These are phyloP conservation scores for Ascocoryne sarcoides DNA, from an alignment of 2,329 filamentous ascomycete species.

Conservation along the genomic window DNA sequence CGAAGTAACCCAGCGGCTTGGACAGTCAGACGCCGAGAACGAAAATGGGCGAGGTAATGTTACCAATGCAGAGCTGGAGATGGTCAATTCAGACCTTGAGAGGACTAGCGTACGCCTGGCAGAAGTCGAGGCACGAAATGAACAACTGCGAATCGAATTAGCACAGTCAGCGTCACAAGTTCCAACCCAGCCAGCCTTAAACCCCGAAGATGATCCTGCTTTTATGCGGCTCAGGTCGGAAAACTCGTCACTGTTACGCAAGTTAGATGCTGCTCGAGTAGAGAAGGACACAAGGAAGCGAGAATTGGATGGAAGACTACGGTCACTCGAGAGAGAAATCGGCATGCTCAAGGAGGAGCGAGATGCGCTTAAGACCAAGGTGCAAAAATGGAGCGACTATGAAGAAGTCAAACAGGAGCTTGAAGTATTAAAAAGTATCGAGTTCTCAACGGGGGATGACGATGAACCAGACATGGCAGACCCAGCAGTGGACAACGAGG, in stretches of 20 bases:
- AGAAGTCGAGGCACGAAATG: conserved; percentile 88
- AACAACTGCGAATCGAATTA: conserved; percentile 82
- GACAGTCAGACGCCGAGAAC: conserved; percentile 55
- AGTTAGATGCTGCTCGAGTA: conserved; percentile 72
- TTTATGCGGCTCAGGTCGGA: conserved; percentile 86
- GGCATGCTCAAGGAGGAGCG: conserved; percentile 69
- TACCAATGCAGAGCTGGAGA: conserved; percentile 83
- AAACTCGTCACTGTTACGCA: conserved; percentile 84
- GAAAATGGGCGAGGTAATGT: conserved; percentile 54
- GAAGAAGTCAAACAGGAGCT: conserved; percentile 94
- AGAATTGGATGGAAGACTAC: conserved; percentile 64
- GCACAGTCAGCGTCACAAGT: conserved; percentile 77
- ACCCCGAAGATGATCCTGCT: conserved; percentile 79
- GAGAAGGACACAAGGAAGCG: conserved; percentile 77
- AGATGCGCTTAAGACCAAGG: conserved; percentile 68
- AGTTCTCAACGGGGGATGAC: conserved; percentile 86
- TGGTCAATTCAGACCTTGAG: conserved; percentile 85
- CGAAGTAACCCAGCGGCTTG: conserved; percentile 87
- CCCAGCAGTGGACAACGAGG: conserved; percentile 36
- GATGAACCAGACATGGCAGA: conserved; percentile 44
- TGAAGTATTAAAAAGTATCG: conserved; percentile 94
- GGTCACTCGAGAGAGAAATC: conserved; percentile 72
- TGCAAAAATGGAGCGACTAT: conserved; percentile 88
- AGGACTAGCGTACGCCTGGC: conserved; percentile 78
- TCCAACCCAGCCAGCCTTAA: conserved; percentile 48